These are phyloP conservation scores for Pseudogymnoascus sp. DNA, from an alignment of 2,329 filamentous ascomycete species.

Conservation along the genomic window DNA sequence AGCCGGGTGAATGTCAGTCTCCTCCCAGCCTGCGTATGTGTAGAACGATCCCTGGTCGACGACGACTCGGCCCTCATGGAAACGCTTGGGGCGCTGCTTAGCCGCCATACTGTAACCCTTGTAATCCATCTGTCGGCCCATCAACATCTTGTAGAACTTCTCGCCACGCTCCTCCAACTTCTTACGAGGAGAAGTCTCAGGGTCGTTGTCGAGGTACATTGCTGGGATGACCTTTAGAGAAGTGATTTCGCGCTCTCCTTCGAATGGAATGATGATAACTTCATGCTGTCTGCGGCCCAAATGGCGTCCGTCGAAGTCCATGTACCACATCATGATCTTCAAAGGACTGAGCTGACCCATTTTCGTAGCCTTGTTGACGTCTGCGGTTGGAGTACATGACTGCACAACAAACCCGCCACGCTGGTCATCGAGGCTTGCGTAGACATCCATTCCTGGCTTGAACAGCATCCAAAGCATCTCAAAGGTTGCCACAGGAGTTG, in stretches of 20 bases:
- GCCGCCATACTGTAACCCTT: slow-evolving; percentile 20
- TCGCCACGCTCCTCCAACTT: slow-evolving; percentile 20
- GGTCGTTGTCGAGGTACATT: slow-evolving; percentile 16
- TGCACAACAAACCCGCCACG: slow-evolving; percentile 19
- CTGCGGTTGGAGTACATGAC: neutral
- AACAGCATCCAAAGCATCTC: slow-evolving; percentile 24
- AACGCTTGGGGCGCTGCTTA: slow-evolving; percentile 20
- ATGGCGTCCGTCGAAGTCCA: slow-evolving; percentile 26
- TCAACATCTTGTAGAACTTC: slow-evolving; percentile 21
- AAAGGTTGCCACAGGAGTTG: slow-evolving; percentile 18
- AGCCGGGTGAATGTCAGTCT: slow-evolving; percentile 17
- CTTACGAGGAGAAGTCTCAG: slow-evolving; percentile 11
- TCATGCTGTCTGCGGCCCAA: slow-evolving; percentile 21
- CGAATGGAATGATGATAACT: slow-evolving; percentile 24
- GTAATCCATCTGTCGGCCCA: slow-evolving; percentile 22
- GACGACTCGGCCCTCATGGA: slow-evolving; percentile 19
- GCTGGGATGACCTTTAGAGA: slow-evolving; percentile 25
- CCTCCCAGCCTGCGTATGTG: slow-evolving; percentile 20
- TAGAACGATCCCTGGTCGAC: slow-evolving; percentile 20
- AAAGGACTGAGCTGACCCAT: slow-evolving; percentile 18
- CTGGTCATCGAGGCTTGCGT: slow-evolving; percentile 18
- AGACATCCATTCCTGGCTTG: slow-evolving; percentile 22
- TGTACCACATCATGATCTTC: slow-evolving; percentile 24
- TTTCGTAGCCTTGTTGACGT: slow-evolving; percentile 10
- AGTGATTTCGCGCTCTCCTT: slow-evolving; percentile 25